Evolutionary conservation across 177 flowering plant species (phyloP).

Genomic region (Telopea speciosissima): DNA sequence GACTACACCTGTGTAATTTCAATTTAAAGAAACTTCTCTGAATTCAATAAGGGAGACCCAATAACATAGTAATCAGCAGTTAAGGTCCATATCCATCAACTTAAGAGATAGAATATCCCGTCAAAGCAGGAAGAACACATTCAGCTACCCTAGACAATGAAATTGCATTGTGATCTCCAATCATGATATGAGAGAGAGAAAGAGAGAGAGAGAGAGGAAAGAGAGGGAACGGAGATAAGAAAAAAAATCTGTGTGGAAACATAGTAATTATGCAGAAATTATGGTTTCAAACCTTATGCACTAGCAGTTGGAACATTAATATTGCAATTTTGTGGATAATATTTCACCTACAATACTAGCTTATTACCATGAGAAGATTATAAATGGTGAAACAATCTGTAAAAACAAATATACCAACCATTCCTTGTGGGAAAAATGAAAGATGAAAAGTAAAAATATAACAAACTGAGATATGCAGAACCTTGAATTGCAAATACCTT

Average conservation of each 20-base stretch:
- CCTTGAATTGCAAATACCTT: constrained; percentile 46
- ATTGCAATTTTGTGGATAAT: too few species aligned
- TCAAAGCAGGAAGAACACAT: not conserved
- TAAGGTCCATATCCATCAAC: too few species aligned
- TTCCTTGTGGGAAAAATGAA: not conserved
- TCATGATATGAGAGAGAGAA: not conserved
- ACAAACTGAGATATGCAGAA: not conserved
- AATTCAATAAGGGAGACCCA: not conserved
- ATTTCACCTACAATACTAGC: not conserved
- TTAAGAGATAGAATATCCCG: too few species aligned
- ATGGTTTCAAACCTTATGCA: too few species aligned
- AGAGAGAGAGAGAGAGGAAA: too few species aligned
- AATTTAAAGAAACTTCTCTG: not conserved
- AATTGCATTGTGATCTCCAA: not conserved
- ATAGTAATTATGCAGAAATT: too few species aligned
- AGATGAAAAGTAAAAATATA: not conserved
- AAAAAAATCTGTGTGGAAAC: too few species aligned
- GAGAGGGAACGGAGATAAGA: too few species aligned
- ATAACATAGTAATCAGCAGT: too few species aligned
- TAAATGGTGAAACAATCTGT: too few species aligned
- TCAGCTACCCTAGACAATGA: not conserved
- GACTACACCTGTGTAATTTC: not conserved
- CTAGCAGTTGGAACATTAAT: too few species aligned
- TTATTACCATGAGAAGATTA: not conserved
- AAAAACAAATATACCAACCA: too few species aligned